Evolutionary conservation across 345 rosid species (phyloP).

Genomic region (Murraya koenigii): DNA sequence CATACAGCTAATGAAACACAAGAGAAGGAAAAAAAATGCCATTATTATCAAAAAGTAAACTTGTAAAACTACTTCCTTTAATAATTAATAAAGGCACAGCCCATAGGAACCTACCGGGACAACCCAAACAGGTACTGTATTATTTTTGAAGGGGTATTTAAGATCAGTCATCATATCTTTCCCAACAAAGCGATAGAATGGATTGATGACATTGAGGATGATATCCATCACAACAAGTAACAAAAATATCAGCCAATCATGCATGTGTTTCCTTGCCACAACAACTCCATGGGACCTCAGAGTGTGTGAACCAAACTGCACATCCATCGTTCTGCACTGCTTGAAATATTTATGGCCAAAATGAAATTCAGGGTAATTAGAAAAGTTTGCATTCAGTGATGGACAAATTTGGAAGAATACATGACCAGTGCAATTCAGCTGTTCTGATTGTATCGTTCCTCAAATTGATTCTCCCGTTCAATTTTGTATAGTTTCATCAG

Average conservation of each 20-base stretch:
- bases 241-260: slow-evolving; percentile 76
- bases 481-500: not conserved
- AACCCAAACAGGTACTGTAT: slow-evolving; percentile 79
- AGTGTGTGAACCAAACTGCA: slow-evolving; percentile 53
- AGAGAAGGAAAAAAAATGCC: slow-evolving; percentile 1
- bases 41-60: not conserved
- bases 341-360: slow-evolving; percentile 6
- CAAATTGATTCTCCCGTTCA: slow-evolving; percentile 8
- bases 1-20: slow-evolving; percentile 41
- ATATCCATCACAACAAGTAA: slow-evolving; percentile 48
- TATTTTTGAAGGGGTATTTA: slow-evolving; percentile 64
- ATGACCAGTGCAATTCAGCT: not conserved
- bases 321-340: slow-evolving; percentile 50
- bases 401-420: not conserved
- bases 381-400: not conserved
- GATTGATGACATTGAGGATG: slow-evolving; percentile 48
- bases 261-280: slow-evolving; percentile 56
- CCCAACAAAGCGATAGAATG: slow-evolving; percentile 86
- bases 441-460: not conserved
- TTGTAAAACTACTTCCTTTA: not conserved
- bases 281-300: slow-evolving; percentile 58
- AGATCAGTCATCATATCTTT: slow-evolving; percentile 93
- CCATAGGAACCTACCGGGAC: slow-evolving; percentile 55
- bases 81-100: not conserved
- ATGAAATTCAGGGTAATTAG: not conserved